phyloP scores from a whole-genome alignment of 805 yeast genomes.

The Metschnikowia matae region DNA sequence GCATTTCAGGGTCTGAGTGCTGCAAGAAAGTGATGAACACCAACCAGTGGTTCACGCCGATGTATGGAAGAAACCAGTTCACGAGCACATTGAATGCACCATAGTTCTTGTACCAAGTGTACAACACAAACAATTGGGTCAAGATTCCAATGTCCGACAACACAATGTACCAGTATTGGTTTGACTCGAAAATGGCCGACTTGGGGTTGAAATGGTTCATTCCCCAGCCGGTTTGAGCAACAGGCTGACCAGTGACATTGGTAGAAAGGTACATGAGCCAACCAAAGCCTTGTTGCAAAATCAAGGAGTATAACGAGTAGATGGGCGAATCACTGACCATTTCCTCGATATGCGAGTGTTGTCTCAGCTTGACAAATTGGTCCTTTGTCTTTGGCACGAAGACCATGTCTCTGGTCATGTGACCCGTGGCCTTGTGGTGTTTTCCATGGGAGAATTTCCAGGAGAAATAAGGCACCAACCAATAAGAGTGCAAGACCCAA shows the following conservation, averaged over 20 bases:
- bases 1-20: constrained; percentile 75
- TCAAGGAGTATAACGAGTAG: constrained; percentile 49
- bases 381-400: constrained; percentile 72
- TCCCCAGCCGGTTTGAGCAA: constrained; percentile 42
- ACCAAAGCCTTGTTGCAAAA: constrained; percentile 74
- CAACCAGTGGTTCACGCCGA: constrained; percentile 85
- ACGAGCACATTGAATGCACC: constrained; percentile 62
- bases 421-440: constrained; percentile 90
- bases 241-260: constrained; percentile 75
- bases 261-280: constrained; percentile 64
- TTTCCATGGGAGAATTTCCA: constrained; percentile 83
- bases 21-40: constrained; percentile 83
- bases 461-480: constrained; percentile 81
- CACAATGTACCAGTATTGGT: constrained; percentile 68
- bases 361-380: constrained; percentile 40
- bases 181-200: constrained; percentile 70
- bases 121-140: constrained; percentile 47
- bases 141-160: constrained; percentile 71
- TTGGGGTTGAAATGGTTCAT: constrained; percentile 69
- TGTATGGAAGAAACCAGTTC: constrained; percentile 73
- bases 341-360: constrained; percentile 46
- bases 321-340: constrained; percentile 73
- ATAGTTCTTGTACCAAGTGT: constrained; percentile 55
- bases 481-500: constrained; percentile 75
- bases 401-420: constrained; percentile 77